Percentiles rank a stretch among this genome's conserved stretches.
phyloP scores from a whole-genome alignment of 2,329 filamentous ascomycete genomes.

The Orbilia brochopaga region DNA sequence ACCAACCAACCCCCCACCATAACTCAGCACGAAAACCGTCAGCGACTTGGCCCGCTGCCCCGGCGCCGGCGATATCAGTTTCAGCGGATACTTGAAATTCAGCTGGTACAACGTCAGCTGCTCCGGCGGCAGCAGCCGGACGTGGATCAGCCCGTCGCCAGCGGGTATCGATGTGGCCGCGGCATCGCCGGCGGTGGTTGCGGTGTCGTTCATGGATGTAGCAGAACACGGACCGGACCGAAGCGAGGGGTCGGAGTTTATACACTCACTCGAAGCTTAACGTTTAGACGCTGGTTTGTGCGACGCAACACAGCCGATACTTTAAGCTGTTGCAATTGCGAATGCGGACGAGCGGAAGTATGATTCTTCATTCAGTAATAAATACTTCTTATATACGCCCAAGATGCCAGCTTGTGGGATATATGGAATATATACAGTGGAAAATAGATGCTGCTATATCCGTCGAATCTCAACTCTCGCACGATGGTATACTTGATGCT shows the following conservation, averaged over 20 bases:
- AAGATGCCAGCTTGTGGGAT: no score
- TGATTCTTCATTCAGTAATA: neutral
- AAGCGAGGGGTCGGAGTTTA: constrained; percentile 14
- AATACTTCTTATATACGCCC: neutral
- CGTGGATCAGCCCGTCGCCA: constrained; percentile 78
- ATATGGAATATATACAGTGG: neutral
- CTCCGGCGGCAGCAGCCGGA: constrained; percentile 71
- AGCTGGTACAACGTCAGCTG: constrained; percentile 73
- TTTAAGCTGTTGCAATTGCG: constrained; percentile 36
- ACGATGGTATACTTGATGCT: constrained; percentile 79
- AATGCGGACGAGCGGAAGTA: constrained; percentile 30
- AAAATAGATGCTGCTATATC: constrained; percentile 63
- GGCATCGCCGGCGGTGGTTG: neutral
- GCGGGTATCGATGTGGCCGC: constrained; percentile 59
- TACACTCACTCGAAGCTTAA: no score
- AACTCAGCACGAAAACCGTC: constrained; percentile 87
- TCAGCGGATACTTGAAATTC: constrained; percentile 91
- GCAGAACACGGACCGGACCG: constrained; percentile 6
- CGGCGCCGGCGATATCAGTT: constrained; percentile 80
- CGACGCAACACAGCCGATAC: neutral
- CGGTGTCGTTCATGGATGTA: constrained; percentile 1
- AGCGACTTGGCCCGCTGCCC: constrained; percentile 67
- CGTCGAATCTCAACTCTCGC: constrained; percentile 84
- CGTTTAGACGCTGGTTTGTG: neutral
- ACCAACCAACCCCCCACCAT: constrained; percentile 89